Percentiles rank a stretch among this genome's conserved stretches.
Conservation (phyloP, 1,139 yeast genomes). For the Hansenula anomala region DNA sequence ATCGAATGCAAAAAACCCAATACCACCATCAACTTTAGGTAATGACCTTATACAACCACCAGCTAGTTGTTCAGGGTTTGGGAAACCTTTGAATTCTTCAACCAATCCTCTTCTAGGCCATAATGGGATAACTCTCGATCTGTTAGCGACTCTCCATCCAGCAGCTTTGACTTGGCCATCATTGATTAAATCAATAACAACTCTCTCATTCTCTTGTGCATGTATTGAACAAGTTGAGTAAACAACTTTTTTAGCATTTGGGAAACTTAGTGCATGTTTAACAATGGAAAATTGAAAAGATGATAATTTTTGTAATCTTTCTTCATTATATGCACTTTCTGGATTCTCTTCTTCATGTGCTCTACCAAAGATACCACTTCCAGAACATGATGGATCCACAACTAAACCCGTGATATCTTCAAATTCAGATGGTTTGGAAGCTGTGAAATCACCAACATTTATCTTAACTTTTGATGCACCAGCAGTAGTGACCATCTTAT, state of each 20-base stretch:
- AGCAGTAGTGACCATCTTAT: constrained; percentile 76
- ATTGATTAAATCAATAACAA: constrained; percentile 68
- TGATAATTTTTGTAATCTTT: constrained; percentile 67
- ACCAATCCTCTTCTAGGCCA: constrained; percentile 86
- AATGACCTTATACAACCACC: constrained; percentile 83
- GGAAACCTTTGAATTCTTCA: constrained; percentile 54
- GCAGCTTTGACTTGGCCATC: constrained; percentile 53
- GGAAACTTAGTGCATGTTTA: constrained; percentile 82
- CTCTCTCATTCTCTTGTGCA: constrained; percentile 89
- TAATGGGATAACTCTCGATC: constrained; percentile 61
- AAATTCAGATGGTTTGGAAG: constrained; percentile 54
- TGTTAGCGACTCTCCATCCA: constrained; percentile 74
- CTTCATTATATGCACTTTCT: constrained; percentile 39
- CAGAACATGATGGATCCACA: constrained; percentile 97
- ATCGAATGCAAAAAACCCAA: constrained; percentile 85
- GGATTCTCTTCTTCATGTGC: constrained; percentile 35
- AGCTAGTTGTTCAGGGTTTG: constrained; percentile 50
- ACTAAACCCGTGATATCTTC: constrained; percentile 70
- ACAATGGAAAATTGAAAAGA: constrained; percentile 85
- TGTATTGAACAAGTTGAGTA: constrained; percentile 96
- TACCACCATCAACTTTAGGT: constrained; percentile 91
- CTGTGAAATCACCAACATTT: constrained; percentile 83
- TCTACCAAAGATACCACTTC: constrained; percentile 94
- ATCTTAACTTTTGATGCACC: constrained; percentile 62
- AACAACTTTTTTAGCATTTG: constrained; percentile 71